Evolutionary conservation across 129 eudicot genomes (phyloP).

Genomic region (Glebionis coronaria): DNA sequence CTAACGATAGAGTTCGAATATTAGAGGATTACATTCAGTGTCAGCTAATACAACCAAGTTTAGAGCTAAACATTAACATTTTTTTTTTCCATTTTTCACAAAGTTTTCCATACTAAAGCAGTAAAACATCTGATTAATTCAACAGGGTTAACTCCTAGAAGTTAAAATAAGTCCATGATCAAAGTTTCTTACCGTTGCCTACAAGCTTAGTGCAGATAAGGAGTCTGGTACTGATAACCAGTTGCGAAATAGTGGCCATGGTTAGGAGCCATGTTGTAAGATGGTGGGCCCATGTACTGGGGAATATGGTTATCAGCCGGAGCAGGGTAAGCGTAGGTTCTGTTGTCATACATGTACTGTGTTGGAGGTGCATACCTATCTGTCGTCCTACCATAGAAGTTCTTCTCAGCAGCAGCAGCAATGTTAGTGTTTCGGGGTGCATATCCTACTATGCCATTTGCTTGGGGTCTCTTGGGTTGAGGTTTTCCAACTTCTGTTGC

Average conservation of each 20-base stretch:
- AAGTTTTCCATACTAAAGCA: constrained; percentile 23
- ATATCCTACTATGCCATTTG: constrained; percentile 47
- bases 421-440: constrained; percentile 49
- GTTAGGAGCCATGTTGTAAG: constrained; percentile 63
- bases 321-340: constrained; percentile 68
- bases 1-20: constrained; percentile 41
- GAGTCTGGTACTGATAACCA: constrained; percentile 85
- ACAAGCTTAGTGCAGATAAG: constrained; percentile 82
- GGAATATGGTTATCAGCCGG: constrained; percentile 60
- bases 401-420: constrained; percentile 45
- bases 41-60: constrained; percentile 64
- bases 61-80: constrained; percentile 43
- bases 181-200: constrained; percentile 45
- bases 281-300: constrained; percentile 48
- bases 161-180: constrained; percentile 61
- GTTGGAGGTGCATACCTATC: constrained; percentile 72
- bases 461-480: constrained; percentile 92
- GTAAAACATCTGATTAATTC: constrained; percentile 40
- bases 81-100: constrained; percentile 22
- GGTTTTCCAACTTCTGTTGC: constrained; percentile 88
- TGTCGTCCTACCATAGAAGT: constrained; percentile 53
- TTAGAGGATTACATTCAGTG: constrained; percentile 43
- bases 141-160: constrained; percentile 53
- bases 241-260: constrained; percentile 75
- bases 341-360: constrained; percentile 64